phyloP scores from a whole-genome alignment of 768 basidiomycete species.

The Amanita exitialis region DNA sequence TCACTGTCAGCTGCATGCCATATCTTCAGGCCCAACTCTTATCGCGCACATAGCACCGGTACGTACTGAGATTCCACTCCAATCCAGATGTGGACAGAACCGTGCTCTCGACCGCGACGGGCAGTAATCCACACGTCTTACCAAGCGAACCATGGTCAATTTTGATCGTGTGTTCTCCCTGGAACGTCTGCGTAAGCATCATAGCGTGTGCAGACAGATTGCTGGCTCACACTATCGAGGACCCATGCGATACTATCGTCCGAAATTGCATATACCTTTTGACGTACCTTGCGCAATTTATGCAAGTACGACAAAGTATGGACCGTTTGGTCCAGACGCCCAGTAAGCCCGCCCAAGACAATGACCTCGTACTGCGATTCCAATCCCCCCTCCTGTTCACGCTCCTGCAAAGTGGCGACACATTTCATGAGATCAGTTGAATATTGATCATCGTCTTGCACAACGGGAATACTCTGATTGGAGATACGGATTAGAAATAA shows the following conservation, averaged over 20 bases:
- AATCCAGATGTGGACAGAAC: conserved; percentile 76
- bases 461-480: conserved; percentile 56
- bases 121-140: conserved; percentile 89
- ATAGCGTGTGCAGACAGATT: not conserved
- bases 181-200: not conserved
- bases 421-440: conserved; percentile 98
- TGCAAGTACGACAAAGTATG: conserved; percentile 82
- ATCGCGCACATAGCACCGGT: not conserved
- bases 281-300: conserved; percentile 56
- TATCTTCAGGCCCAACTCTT: not conserved
- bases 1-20: conserved; percentile 35
- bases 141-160: conserved; percentile 72
- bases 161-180: conserved; percentile 79
- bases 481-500: not conserved
- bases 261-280: conserved; percentile 67
- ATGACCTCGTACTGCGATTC: conserved; percentile 52
- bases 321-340: conserved; percentile 89
- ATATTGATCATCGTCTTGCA: conserved; percentile 63
- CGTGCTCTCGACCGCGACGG: conserved; percentile 74
- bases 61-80: conserved; percentile 81
- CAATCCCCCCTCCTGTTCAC: conserved; percentile 33
- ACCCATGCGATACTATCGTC: conserved; percentile 92
- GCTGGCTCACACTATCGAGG: conserved; percentile 52
- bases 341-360: conserved; percentile 81
- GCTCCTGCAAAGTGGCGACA: conserved; percentile 46